These are phyloP conservation scores for Colletotrichum acutatum DNA, from an alignment of 2,329 filamentous ascomycete species.

Conservation along the genomic window DNA sequence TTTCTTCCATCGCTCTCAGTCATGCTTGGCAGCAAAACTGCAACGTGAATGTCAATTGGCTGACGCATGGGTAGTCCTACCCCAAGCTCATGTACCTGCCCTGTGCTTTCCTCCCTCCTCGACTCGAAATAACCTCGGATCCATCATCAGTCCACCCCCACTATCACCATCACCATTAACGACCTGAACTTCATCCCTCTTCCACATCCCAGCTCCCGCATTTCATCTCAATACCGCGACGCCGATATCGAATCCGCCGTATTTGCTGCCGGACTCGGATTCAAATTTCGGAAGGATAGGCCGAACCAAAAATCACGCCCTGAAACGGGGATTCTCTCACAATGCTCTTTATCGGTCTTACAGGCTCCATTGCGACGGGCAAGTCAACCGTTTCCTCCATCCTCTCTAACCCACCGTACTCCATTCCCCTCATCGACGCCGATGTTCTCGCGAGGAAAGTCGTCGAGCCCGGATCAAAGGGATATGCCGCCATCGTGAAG, in stretches of 20 bases:
- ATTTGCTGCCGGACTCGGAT: background rate
- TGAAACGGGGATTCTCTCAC: conserved; percentile 20
- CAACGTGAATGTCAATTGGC: background rate
- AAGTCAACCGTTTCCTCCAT: conserved; percentile 95
- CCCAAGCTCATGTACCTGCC: background rate
- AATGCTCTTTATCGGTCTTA: conserved; percentile 96
- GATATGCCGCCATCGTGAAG: conserved; percentile 83
- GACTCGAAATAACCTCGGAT: background rate
- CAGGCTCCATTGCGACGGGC: conserved; percentile 96
- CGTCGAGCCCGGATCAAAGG: conserved; percentile 89
- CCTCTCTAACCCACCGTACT: conserved; percentile 83
- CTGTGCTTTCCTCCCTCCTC: background rate
- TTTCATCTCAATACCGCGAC: background rate
- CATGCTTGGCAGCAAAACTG: background rate
- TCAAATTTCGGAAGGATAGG: background rate
- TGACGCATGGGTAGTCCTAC: background rate
- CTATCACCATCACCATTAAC: background rate
- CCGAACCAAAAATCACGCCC: background rate
- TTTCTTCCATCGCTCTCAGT: background rate
- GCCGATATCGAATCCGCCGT: background rate
- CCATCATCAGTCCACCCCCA: background rate
- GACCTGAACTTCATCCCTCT: background rate
- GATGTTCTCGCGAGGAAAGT: conserved; percentile 93
- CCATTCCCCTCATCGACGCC: conserved; percentile 91
- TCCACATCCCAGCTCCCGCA: background rate